Evolutionary conservation across 768 basidiomycete species (phyloP), one percentile per base, ranked within the genome.

Genomic region (Pleurotus sapidus): DNA sequence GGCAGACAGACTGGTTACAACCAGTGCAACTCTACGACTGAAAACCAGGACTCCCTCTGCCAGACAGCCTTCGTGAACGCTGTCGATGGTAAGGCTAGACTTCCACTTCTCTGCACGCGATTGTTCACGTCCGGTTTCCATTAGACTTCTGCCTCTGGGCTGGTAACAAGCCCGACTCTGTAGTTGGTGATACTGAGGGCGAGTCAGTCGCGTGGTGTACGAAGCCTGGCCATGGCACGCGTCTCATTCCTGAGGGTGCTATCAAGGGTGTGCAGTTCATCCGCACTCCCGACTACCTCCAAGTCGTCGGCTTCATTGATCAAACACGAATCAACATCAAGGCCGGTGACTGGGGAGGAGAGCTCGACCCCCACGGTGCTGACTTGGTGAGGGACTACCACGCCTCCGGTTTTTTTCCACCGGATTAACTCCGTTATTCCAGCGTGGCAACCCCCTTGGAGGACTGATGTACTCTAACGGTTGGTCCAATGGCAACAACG

Each of bases 361-460:
- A 93, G 70, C 78, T 91, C 51, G 87, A 91, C 68, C 83, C 88
- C 14, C 85, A 87, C 60, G 89, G 89, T 57, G 87, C 88, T 59
- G 89, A 91, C 67, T 55, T 73, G 20, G 74, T 66, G 34, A 54
- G 70, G 9, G 30, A 24, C 24, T 43, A 49, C 27, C 37, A 1
- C 4, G 6, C 7, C 17, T n/a, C 20, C 43, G 3, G 23, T 48
- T 64, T 23, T 49, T 49, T 46, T 49, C 42, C 57, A 60, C 65
- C 38, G 61, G 49, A 11, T 18, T 18, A 11, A 49, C 15, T 43
- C 11, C 17, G 15, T 30, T 54, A 18, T 7, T 15, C 55, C 61
- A 87, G 82, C 83, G 87, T 60, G 92, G 91, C n/a, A 94, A 92
- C 73, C 89, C 89, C 3, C 74, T 90, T 24, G 91, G 91, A 60